phyloP scores from a whole-genome alignment of 179 eudicot species.

The Drosera spatulata region DNA sequence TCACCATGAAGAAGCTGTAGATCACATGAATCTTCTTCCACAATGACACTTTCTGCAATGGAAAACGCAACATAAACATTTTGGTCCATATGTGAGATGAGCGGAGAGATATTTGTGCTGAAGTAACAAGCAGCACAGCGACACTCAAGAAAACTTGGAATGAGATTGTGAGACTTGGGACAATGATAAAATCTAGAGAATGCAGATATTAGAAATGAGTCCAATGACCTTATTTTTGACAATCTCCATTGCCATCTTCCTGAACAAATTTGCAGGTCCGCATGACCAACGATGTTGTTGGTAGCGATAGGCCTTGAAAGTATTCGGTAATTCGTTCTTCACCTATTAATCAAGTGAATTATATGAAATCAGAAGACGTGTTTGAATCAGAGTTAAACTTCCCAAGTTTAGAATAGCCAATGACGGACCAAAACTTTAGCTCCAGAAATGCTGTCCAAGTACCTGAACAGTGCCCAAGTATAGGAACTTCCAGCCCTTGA shows the following conservation, averaged over 20 bases:
- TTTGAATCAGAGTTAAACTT: background rate
- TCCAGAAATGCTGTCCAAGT: background rate
- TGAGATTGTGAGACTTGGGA: no score
- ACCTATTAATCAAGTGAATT: conserved; percentile 18
- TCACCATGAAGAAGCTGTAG: conserved; percentile 56
- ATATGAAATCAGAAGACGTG: background rate
- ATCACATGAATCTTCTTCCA: conserved; percentile 58
- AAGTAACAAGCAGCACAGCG: no score
- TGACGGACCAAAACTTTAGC: no score
- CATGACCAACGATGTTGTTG: conserved; percentile 81
- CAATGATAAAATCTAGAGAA: no score
- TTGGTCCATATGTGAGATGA: no score
- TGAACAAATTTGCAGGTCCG: conserved; percentile 78
- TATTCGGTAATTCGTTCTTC: conserved; percentile 68
- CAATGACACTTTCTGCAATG: conserved; percentile 36
- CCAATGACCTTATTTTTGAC: conserved; percentile 36
- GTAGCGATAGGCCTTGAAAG: conserved; percentile 63
- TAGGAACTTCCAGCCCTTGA: conserved; percentile 80
- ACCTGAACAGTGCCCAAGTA: conserved; percentile 93
- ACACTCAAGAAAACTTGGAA: no score
- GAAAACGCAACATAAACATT: no score
- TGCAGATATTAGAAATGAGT: no score
- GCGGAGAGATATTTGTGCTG: no score
- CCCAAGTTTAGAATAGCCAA: no score
- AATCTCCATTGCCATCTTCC: conserved; percentile 62